A percentile compares a stretch with the other conserved stretches of the same genome.
Evolutionary conservation across 1,139 yeast genomes (phyloP).

Genomic region (Candida mesenterica): DNA sequence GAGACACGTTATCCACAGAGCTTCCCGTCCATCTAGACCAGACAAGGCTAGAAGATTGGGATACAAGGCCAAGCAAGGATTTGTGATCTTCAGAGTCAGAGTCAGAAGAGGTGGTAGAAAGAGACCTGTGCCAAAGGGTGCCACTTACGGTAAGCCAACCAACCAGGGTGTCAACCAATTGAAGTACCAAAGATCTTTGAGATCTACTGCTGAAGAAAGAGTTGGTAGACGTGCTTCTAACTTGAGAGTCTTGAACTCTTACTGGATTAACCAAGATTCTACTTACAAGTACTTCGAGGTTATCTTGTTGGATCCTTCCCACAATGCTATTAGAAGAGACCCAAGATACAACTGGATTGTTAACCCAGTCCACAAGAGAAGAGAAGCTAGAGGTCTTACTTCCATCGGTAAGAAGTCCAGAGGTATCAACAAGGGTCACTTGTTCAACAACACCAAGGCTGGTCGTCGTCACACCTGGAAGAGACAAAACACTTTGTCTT

Average conservation of each 20-base stretch:
- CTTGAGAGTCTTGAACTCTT: slow-evolving; percentile 98
- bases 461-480: slow-evolving; percentile 99
- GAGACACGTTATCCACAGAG: slow-evolving; percentile 98
- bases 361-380: slow-evolving; percentile 99
- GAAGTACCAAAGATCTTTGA: slow-evolving; percentile 98
- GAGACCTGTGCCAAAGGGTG: slow-evolving; percentile 99
- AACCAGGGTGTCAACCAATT: slow-evolving; percentile 99
- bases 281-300: slow-evolving; percentile 99
- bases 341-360: slow-evolving; percentile 99
- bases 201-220: slow-evolving; percentile 99
- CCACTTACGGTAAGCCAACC: slow-evolving; percentile 99
- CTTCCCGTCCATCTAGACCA: slow-evolving; percentile 98
- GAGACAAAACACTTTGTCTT: slow-evolving; percentile 97
- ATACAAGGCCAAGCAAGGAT: slow-evolving; percentile 99
- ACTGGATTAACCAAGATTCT: slow-evolving; percentile 99
- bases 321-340: slow-evolving; percentile 98
- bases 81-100: slow-evolving; percentile 96
- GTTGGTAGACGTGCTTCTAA: slow-evolving; percentile 98
- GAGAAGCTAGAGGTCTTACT: slow-evolving; percentile 99
- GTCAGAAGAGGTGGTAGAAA: slow-evolving; percentile 99
- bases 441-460: slow-evolving; percentile 95
- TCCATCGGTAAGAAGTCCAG: slow-evolving; percentile 98
- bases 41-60: slow-evolving; percentile 99
- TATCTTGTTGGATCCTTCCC: slow-evolving; percentile 94
- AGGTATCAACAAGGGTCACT: slow-evolving; percentile 99